Evolutionary conservation across 202 grass and related monocot genomes (phyloP).

Genomic region (Elaeis oleifera): DNA sequence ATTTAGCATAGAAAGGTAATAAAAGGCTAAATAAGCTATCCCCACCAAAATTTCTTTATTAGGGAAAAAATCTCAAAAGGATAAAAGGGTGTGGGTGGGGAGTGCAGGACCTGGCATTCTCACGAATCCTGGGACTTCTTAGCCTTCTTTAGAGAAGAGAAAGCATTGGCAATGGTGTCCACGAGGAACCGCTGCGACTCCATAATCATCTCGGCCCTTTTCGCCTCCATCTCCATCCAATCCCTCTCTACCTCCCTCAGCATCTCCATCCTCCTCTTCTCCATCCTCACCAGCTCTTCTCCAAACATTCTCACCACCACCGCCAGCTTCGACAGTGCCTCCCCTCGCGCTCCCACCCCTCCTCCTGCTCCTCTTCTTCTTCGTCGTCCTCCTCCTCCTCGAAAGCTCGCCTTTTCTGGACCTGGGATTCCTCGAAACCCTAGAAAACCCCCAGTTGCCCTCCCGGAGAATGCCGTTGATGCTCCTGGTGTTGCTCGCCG

Average conservation of each 20-base stretch:
- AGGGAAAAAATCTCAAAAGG: no score
- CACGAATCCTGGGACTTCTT: slow-evolving; percentile 26
- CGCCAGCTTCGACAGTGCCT: slow-evolving; percentile 27
- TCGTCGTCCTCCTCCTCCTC: slow-evolving; percentile 33
- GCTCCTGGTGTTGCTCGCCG: slow-evolving; percentile 5
- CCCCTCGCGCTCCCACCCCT: background rate
- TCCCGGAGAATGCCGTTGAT: slow-evolving; percentile 31
- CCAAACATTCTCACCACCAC: slow-evolving; percentile 55
- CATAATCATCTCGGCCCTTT: slow-evolving; percentile 1
- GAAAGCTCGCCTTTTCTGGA: slow-evolving; percentile 36
- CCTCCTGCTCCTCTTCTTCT: background rate
- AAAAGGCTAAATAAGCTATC: no score
- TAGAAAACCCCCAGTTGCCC: slow-evolving; percentile 19
- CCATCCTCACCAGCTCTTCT: slow-evolving; percentile 51
- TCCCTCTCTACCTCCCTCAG: background rate
- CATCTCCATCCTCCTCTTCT: slow-evolving; percentile 55
- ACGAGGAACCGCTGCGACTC: slow-evolving; percentile 1
- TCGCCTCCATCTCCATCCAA: slow-evolving; percentile 10
- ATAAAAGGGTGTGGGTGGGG: no score
- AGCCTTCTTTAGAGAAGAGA: slow-evolving; percentile 37
- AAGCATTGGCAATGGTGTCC: background rate
- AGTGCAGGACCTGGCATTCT: background rate
- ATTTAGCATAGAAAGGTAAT: no score
- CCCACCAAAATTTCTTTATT: no score
- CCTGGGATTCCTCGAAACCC: slow-evolving; percentile 24